These are phyloP conservation scores for Posidonia oceanica DNA, from an alignment of 116 monocot species.

Conservation along the genomic window DNA sequence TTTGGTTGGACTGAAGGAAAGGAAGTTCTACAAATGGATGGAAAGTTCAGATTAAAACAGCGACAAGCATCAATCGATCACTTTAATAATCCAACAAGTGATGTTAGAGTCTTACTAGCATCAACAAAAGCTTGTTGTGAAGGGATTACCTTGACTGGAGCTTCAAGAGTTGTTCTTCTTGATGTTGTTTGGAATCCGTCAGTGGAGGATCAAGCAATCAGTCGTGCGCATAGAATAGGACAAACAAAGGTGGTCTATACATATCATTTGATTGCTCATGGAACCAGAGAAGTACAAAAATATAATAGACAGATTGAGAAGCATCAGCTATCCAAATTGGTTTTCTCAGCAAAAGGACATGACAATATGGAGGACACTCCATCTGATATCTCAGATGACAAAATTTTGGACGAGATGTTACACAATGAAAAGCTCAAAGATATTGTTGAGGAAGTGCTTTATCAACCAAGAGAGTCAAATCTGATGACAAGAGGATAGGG, in stretches of 20 bases:
- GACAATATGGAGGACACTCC: slow-evolving; percentile 9
- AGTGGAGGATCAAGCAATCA: slow-evolving; percentile 68
- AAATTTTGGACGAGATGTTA: slow-evolving; percentile 53
- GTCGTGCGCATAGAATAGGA: slow-evolving; percentile 58
- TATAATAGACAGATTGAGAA: slow-evolving; percentile 46
- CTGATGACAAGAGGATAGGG: not conserved
- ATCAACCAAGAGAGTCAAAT: slow-evolving; percentile 8
- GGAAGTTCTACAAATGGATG: slow-evolving; percentile 58
- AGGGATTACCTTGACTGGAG: slow-evolving; percentile 67
- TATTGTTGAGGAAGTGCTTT: slow-evolving; percentile 25
- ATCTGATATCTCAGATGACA: slow-evolving; percentile 29
- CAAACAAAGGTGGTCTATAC: slow-evolving; percentile 59
- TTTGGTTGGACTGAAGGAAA: slow-evolving; percentile 57
- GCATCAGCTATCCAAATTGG: slow-evolving; percentile 41
- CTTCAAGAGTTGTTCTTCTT: slow-evolving; percentile 69
- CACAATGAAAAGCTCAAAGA: slow-evolving; percentile 31
- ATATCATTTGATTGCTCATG: slow-evolving; percentile 52
- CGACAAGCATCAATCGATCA: slow-evolving; percentile 42
- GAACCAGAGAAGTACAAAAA: slow-evolving; percentile 48
- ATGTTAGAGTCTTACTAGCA: slow-evolving; percentile 59
- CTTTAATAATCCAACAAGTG: slow-evolving; percentile 45
- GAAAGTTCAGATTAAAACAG: slow-evolving; percentile 22
- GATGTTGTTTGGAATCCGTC: slow-evolving; percentile 89
- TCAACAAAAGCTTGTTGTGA: slow-evolving; percentile 77
- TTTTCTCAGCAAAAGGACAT: slow-evolving; percentile 26